Base-by-base conservation (phyloP, 148 eudicot genomes). In the Chenopodium suecicum region DNA sequence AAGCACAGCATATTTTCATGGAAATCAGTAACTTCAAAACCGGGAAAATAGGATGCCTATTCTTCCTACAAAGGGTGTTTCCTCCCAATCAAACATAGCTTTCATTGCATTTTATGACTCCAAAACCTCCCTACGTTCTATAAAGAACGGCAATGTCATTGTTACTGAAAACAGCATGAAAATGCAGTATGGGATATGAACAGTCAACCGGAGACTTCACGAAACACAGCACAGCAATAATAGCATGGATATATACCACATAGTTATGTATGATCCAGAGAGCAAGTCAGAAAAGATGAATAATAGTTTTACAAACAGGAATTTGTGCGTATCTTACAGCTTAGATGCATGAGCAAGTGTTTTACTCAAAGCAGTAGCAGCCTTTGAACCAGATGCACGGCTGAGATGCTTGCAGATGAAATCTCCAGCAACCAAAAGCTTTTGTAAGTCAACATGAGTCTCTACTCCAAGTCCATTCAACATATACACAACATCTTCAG, bases 401-500 rank as follows among this genome's bases (percentile, higher is more conserved):
- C 87, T 89, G 56, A 95, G 86, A 81, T 92, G 98, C 83, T 86
- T 88, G 80, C 88, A 85, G 80, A 95, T 92, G 84, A 87, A 95
- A 76, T 92, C 91, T 62, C 97, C 94, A 44, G 98, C 98, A 77
- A 87, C 66, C 67, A 93, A 85, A 75, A 93, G 92, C 88, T 90
- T 93, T 70, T 73, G 80, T 66, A 95, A 87, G 84, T 93, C 92
- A 54, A 95, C 93, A 80, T 86, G 86, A 19, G 98, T 92, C 86
- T 85, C 79, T n/a, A 93, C 88, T 50, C 94, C 94, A 2, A 95
- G 88, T 50, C 98, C 98, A 78, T 88, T 85, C 11, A 95, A 94
- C 98, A 95, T 93, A 73, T 95, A 93, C 31, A 94, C 90, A 32
- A 95, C 98, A 85, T 95, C 98, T 83, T 95, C 98, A 0, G 98